A percentile compares a stretch with the other conserved stretches of the same genome.
phyloP scores from a whole-genome alignment of 495 filamentous ascomycete genomes.

The Parathielavia appendiculata region DNA sequence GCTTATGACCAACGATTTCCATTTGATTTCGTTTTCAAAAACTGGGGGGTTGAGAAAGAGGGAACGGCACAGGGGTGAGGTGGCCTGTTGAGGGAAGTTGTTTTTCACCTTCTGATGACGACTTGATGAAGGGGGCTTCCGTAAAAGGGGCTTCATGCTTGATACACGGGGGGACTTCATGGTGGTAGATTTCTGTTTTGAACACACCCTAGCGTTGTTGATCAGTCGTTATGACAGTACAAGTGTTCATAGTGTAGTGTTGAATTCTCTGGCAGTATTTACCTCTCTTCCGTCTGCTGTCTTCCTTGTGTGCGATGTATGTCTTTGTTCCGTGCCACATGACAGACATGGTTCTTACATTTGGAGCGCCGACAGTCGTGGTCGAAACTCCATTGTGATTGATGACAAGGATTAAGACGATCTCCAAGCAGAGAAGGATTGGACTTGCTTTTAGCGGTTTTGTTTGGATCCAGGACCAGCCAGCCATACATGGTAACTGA shows the following conservation, averaged over 20 bases:
- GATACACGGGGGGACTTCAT: slow-evolving; percentile 6
- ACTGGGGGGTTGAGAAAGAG: slow-evolving; percentile 8
- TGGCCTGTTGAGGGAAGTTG: slow-evolving; percentile 24
- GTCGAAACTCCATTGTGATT: too few relatives aligned
- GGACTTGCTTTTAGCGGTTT: too few relatives aligned
- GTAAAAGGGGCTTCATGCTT: slow-evolving; percentile 28
- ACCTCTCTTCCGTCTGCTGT: not conserved
- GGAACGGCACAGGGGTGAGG: slow-evolving; percentile 16
- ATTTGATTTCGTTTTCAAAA: slow-evolving; percentile 35
- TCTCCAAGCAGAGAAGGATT: too few relatives aligned
- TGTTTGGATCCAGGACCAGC: too few relatives aligned
- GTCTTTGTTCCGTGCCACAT: too few relatives aligned
- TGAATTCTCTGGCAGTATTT: slow-evolving; percentile 6
- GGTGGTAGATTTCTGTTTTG: slow-evolving; percentile 8
- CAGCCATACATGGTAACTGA: too few relatives aligned
- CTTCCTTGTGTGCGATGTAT: not conserved
- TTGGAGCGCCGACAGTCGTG: too few relatives aligned
- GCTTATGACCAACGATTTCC: slow-evolving; percentile 35
- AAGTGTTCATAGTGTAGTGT: slow-evolving; percentile 15
- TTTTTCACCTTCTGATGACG: slow-evolving; percentile 37
- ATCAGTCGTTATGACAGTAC: not conserved
- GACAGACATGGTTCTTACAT: too few relatives aligned
- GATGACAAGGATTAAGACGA: too few relatives aligned
- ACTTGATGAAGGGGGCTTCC: slow-evolving; percentile 33
- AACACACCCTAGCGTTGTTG: not conserved